phyloP scores from a whole-genome alignment of 2,329 filamentous ascomycete species.

The Sclerotinia trifoliorum region DNA sequence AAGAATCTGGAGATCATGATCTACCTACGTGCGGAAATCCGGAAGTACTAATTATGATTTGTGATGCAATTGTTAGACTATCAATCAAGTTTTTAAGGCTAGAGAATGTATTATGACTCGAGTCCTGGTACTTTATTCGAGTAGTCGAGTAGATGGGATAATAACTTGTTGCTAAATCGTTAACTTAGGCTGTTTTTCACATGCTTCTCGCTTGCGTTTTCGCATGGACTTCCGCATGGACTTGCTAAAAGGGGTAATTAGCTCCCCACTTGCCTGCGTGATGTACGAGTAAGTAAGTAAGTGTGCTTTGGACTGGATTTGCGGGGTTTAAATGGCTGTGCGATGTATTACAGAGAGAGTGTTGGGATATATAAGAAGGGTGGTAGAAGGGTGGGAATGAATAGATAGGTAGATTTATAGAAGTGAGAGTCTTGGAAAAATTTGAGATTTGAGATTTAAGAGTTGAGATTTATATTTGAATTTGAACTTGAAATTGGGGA shows the following conservation, averaged over 20 bases:
- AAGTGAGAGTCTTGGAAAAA: neutral
- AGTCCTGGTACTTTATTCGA: too few species aligned
- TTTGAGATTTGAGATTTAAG: too few species aligned
- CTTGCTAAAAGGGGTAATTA: neutral
- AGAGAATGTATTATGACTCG: too few species aligned
- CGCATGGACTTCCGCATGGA: constrained; percentile 6
- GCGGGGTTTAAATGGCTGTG: neutral
- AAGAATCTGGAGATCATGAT: neutral
- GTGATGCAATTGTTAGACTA: too few species aligned
- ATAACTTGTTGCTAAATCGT: too few species aligned
- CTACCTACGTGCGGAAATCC: too few species aligned
- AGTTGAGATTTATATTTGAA: too few species aligned
- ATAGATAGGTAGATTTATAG: neutral
- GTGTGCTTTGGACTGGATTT: neutral
- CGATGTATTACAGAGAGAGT: neutral
- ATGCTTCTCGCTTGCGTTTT: neutral
- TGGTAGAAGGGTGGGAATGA: rapidly evolving
- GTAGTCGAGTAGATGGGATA: too few species aligned
- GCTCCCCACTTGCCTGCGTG: neutral
- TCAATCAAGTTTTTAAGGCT: too few species aligned
- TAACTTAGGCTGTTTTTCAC: neutral
- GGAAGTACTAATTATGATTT: too few species aligned
- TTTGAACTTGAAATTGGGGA: too few species aligned
- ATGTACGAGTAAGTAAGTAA: neutral
- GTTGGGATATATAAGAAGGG: neutral